Conservation (phyloP, 805 yeast genomes). For the Pichia nanzhaoensis region DNA sequence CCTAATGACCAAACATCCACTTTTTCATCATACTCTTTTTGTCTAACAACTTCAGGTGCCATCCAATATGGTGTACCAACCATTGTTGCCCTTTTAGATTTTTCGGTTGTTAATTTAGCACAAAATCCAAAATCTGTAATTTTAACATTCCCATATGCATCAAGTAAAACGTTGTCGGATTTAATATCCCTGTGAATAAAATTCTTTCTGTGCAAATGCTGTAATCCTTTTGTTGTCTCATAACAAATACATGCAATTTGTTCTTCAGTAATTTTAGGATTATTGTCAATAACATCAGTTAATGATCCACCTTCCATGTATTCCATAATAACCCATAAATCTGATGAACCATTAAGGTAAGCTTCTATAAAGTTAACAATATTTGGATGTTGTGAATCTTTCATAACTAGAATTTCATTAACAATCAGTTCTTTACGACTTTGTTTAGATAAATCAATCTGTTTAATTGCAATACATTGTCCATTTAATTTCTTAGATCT, state of each 20-base stretch:
- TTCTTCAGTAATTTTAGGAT: slow-evolving; percentile 67
- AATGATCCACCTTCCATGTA: slow-evolving; percentile 98
- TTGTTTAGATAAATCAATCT: slow-evolving; percentile 86
- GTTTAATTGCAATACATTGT: slow-evolving; percentile 86
- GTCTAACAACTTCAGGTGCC: slow-evolving; percentile 98
- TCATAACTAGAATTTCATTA: slow-evolving; percentile 94
- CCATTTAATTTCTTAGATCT: slow-evolving; percentile 46
- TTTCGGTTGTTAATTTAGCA: slow-evolving; percentile 80
- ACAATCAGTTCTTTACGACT: slow-evolving; percentile 93
- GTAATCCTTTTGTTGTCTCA: slow-evolving; percentile 87
- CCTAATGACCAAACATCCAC: slow-evolving; percentile 98
- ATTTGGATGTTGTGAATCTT: slow-evolving; percentile 88
- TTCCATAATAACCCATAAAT: slow-evolving; percentile 99
- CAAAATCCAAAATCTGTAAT: slow-evolving; percentile 95
- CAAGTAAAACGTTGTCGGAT: slow-evolving; percentile 87
- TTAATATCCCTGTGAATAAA: slow-evolving; percentile 96
- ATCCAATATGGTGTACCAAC: slow-evolving; percentile 99
- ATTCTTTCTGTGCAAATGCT: slow-evolving; percentile 84
- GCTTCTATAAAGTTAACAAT: slow-evolving; percentile 94
- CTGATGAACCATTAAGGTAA: slow-evolving; percentile 68
- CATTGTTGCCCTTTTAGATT: slow-evolving; percentile 91
- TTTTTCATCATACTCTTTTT: slow-evolving; percentile 93
- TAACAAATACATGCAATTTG: slow-evolving; percentile 89
- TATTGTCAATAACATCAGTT: slow-evolving; percentile 92
- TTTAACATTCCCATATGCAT: slow-evolving; percentile 78